phyloP scores from a whole-genome alignment of 371 early-diverging fungal species.

The Saksenaea vasiformis region DNA sequence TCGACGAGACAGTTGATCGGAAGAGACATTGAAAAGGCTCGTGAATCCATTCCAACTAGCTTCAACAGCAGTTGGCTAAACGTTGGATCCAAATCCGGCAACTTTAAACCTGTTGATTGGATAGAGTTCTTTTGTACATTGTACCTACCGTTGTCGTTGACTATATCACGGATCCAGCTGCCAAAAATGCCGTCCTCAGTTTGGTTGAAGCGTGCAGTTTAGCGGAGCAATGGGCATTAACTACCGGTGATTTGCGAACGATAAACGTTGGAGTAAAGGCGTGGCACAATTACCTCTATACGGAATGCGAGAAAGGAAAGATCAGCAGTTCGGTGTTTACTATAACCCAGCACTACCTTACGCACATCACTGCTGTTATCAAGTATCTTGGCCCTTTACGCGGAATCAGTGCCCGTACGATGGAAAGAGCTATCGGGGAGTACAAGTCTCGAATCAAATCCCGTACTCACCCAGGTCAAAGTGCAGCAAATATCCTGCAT shows the following conservation, averaged over 20 bases:
- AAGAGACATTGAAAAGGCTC: not conserved
- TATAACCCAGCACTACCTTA: no score
- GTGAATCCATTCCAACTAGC: not conserved
- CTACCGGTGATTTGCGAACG: not conserved
- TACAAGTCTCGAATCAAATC: not conserved
- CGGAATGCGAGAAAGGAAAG: not conserved
- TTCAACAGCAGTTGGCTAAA: not conserved
- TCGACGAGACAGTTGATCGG: not conserved
- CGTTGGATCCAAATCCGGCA: not conserved
- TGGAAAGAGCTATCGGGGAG: not conserved
- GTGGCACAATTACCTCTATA: not conserved
- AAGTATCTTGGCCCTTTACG: not conserved
- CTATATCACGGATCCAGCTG: not conserved
- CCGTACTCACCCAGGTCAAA: not conserved
- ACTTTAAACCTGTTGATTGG: not conserved
- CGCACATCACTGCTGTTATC: no score
- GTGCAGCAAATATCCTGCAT: not conserved
- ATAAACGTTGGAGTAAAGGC: not conserved
- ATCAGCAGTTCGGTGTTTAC: no score
- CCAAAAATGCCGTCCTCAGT: not conserved
- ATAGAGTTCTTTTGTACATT: no score
- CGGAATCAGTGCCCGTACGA: not conserved
- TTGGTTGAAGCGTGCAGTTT: not conserved
- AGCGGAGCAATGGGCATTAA: not conserved
- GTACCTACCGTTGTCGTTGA: not conserved